Base-by-base conservation (phyloP, 2,329 filamentous ascomycete species). In the Botrytis fabae region DNA sequence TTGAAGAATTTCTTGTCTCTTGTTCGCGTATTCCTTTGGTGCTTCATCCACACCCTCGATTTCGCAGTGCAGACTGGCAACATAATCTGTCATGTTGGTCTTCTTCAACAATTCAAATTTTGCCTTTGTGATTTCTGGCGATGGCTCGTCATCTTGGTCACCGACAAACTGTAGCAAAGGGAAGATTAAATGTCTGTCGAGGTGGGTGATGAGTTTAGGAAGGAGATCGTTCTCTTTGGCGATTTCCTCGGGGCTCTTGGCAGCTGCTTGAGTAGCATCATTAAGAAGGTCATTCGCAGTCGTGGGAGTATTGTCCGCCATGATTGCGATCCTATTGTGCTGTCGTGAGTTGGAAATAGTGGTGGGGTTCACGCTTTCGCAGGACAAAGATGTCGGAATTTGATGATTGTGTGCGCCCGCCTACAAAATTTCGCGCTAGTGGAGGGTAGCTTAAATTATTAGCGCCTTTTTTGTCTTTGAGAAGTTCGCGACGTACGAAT, bases 21-120 rank as follows among this genome's bases (percentile, higher is more conserved):
- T 97, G 83, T 92, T 91, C 79, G 90, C 89, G 83, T 95, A 98
- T 84, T 98, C 94, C 76, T 92, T 88, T 69, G 96, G 95, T 71
- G 92, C 86, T 75, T 93, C 88, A 74, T 92, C 87, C 76, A 94
- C 89, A 79, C 91, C 88, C 85, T 98, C 90, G 78, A 99, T 90
- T 81, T 98, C 93, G 82, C 93, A 92, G 87, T 97, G 94, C 78
- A 99, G 86, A 80, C 92, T 93, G 81, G 95, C 95, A 71, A 98
- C 93, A 83, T 97, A 99, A 84, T 99, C 96, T 80, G 92, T 96
- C 96, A 99, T 99, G 87, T 98, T 98, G 81, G 96, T 98, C 83
- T 94, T 91, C 86, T 97, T 95, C 78, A 99, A 90, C 74, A 99
- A 90, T 85, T 95, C 92, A 83, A 95, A 97, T 84, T 97, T 97